Conservation (phyloP, 495 filamentous ascomycete genomes). For the Sporormia fimetaria region DNA sequence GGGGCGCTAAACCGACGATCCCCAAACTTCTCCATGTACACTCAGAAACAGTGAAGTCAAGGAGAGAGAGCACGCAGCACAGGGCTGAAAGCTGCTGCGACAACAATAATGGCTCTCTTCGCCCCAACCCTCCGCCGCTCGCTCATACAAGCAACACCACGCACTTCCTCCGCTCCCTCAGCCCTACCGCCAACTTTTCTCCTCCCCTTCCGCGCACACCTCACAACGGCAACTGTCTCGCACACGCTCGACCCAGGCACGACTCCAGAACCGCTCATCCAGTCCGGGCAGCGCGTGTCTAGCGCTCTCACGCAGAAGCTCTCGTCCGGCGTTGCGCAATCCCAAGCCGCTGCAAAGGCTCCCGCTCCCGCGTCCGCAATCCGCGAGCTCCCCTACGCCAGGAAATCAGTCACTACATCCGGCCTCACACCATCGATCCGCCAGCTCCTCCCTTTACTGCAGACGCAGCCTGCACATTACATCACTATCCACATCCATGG, state of each 20-base stretch:
- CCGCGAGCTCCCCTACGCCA: conserved; percentile 23
- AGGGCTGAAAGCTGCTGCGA: no score
- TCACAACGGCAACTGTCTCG: conserved; percentile 34
- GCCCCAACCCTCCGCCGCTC: conserved; percentile 11
- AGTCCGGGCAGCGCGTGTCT: conserved; percentile 20
- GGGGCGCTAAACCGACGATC: conserved; percentile 4
- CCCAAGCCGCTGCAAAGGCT: conserved; percentile 27
- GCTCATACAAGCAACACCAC: conserved; percentile 30
- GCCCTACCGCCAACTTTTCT: conserved; percentile 32
- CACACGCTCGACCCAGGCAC: conserved; percentile 25
- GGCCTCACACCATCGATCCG: conserved; percentile 47
- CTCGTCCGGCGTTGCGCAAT: background rate
- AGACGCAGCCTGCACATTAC: conserved; percentile 72
- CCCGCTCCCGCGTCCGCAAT: conserved; percentile 22
- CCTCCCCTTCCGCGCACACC: conserved; percentile 29
- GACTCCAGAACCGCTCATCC: conserved; percentile 27
- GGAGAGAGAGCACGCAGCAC: background rate
- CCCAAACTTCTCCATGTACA: conserved; percentile 5
- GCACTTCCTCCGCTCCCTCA: no score
- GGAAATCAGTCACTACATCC: conserved; percentile 31
- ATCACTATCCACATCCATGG: conserved; percentile 78
- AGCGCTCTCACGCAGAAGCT: conserved; percentile 5
- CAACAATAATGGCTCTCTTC: conserved; percentile 12
- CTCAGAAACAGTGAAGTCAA: background rate
- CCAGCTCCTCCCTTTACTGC: conserved; percentile 63